Conservation (phyloP, 2,329 filamentous ascomycete genomes). For the Exophiala xenobiotica region DNA sequence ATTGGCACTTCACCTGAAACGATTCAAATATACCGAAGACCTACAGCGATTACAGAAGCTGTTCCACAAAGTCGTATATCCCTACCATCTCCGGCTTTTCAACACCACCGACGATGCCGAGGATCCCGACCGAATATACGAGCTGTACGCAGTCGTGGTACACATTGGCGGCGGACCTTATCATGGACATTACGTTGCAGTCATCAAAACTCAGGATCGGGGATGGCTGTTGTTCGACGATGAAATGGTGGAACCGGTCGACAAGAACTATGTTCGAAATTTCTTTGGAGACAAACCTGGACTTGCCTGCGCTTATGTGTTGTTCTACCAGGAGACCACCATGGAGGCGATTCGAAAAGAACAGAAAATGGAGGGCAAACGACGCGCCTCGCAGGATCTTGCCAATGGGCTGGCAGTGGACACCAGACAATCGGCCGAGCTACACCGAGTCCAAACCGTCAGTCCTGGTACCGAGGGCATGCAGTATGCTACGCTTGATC, state of each 20-base stretch:
- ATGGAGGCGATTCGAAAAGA: slow-evolving; percentile 69
- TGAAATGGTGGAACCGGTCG: slow-evolving; percentile 96
- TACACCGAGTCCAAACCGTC: slow-evolving; percentile 43
- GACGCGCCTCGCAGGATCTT: slow-evolving; percentile 50
- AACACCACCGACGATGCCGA: slow-evolving; percentile 96
- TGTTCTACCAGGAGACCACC: slow-evolving; percentile 94
- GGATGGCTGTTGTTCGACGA: slow-evolving; percentile 98
- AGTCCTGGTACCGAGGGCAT: too few species aligned
- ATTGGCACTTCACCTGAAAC: slow-evolving; percentile 86
- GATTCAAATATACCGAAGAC: slow-evolving; percentile 98
- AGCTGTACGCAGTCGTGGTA: slow-evolving; percentile 94
- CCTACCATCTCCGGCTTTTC: slow-evolving; percentile 92
- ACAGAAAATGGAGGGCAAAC: slow-evolving; percentile 73
- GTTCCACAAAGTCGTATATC: slow-evolving; percentile 95
- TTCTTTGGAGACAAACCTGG: slow-evolving; percentile 94
- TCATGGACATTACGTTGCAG: slow-evolving; percentile 95
- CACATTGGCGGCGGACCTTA: slow-evolving; percentile 97
- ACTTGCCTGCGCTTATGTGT: slow-evolving; percentile 89
- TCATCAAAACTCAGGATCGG: slow-evolving; percentile 94
- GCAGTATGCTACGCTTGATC: slow-evolving; percentile 61
- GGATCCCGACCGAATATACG: slow-evolving; percentile 89
- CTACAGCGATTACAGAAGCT: slow-evolving; percentile 90
- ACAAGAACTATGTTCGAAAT: slow-evolving; percentile 92
- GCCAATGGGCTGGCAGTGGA: slow-evolving; percentile 34
- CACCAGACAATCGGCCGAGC: slow-evolving; percentile 38